These are phyloP conservation scores for Sporothrix brasiliensis DNA, from an alignment of 2,329 filamentous ascomycete species.

Conservation along the genomic window DNA sequence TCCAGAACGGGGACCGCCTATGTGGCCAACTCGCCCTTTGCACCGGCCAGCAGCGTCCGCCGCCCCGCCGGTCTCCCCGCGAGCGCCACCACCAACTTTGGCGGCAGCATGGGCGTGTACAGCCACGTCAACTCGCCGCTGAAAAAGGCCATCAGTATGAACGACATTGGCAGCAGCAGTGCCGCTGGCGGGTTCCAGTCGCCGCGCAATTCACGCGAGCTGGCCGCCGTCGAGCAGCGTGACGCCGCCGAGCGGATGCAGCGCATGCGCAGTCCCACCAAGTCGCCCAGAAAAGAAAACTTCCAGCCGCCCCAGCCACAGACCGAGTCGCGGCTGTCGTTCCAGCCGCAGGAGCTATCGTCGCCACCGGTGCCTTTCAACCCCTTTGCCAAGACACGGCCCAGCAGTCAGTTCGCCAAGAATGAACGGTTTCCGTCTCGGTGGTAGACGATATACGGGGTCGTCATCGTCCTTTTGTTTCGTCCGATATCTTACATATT, in stretches of 20 bases:
- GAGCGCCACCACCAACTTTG: slow-evolving; percentile 47
- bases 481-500: not conserved
- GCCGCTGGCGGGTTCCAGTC: slow-evolving; percentile 46
- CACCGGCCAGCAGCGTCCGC: slow-evolving; percentile 33
- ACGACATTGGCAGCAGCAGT: slow-evolving; percentile 53
- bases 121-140: slow-evolving; percentile 80
- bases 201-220: slow-evolving; percentile 63
- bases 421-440: slow-evolving; percentile 50
- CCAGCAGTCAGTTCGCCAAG: slow-evolving; percentile 42
- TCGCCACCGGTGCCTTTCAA: slow-evolving; percentile 39
- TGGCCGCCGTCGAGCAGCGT: slow-evolving; percentile 61
- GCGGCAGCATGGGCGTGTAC: slow-evolving; percentile 79
- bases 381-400: slow-evolving; percentile 47
- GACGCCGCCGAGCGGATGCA: slow-evolving; percentile 43
- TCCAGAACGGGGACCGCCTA: slow-evolving; percentile 5
- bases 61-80: slow-evolving; percentile 33
- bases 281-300: slow-evolving; percentile 39
- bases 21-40: slow-evolving; percentile 11
- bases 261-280: slow-evolving; percentile 41
- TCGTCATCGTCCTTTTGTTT: not conserved
- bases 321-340: slow-evolving; percentile 24
- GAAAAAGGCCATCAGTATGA: slow-evolving; percentile 71
- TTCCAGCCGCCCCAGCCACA: not conserved
- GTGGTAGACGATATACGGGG: slow-evolving; percentile 19
- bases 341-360: slow-evolving; percentile 30